Evolutionary conservation across 371 early-diverging fungal genomes (phyloP).

Genomic region (Circinella umbellata): DNA sequence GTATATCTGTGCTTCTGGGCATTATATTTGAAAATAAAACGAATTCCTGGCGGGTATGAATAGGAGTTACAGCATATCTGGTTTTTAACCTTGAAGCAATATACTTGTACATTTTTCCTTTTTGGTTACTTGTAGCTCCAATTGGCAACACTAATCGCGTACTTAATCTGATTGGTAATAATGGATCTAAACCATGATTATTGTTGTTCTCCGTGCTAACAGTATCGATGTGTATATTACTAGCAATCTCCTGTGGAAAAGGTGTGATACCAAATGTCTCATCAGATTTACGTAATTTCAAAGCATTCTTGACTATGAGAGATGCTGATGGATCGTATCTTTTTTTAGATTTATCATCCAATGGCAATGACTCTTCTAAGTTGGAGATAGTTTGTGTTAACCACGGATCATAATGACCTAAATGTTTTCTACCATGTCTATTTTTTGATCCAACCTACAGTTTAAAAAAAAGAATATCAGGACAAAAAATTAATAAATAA

Average conservation of each 20-base stretch:
- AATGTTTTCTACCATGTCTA: background rate
- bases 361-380: background rate
- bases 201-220: background rate
- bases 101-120: background rate
- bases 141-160: background rate
- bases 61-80: background rate
- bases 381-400: background rate
- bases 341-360: background rate
- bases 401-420: background rate
- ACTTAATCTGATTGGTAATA: background rate
- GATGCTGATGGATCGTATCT: too few relatives aligned
- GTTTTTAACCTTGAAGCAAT: background rate
- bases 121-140: background rate
- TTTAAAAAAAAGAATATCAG: background rate
- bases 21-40: background rate
- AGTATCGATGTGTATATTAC: background rate
- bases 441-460: background rate
- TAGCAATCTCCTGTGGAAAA: background rate
- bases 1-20: background rate
- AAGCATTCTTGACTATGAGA: background rate
- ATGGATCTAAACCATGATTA: background rate
- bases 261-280: conserved; percentile 1
- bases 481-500: background rate
- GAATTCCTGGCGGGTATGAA: background rate
- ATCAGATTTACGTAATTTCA: background rate